Percentiles rank a stretch among this genome's conserved stretches.
Conservation (phyloP, 352 stramenopile species). For the Saprolegnia parasitica region DNA sequence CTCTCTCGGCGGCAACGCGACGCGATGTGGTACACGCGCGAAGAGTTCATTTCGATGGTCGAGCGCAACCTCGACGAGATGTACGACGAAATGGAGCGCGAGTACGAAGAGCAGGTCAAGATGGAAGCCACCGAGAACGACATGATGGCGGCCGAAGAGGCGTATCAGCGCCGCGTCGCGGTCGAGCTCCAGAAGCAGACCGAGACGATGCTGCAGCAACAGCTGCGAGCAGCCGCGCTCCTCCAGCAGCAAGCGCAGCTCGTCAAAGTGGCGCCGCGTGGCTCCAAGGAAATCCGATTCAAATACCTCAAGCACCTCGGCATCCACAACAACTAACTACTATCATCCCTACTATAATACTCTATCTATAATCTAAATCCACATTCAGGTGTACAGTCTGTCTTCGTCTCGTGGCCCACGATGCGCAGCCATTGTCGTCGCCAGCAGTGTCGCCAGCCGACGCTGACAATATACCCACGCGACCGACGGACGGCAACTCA, state of each 20-base stretch:
- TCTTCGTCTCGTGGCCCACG: neutral
- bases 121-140: constrained; percentile 65
- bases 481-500: neutral
- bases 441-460: neutral
- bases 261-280: constrained; percentile 64
- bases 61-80: constrained; percentile 81
- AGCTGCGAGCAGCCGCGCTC: neutral
- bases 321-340: constrained; percentile 49
- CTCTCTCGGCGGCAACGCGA: constrained; percentile 83
- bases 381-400: neutral
- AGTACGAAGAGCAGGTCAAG: constrained; percentile 69
- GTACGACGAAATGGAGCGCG: constrained; percentile 84
- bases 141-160: constrained; percentile 64
- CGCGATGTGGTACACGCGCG: constrained; percentile 77
- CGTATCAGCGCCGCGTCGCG: constrained; percentile 47
- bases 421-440: too few relatives aligned
- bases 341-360: neutral
- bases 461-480: neutral
- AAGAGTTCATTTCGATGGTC: constrained; percentile 85
- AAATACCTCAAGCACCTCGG: constrained; percentile 86
- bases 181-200: constrained; percentile 29
- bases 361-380: neutral
- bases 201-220: neutral
- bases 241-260: constrained; percentile 9
- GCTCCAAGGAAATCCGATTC: constrained; percentile 73